These are phyloP conservation scores for Globisporangium viniferum DNA, from an alignment of 352 stramenopile genomes.

Conservation along the genomic window DNA sequence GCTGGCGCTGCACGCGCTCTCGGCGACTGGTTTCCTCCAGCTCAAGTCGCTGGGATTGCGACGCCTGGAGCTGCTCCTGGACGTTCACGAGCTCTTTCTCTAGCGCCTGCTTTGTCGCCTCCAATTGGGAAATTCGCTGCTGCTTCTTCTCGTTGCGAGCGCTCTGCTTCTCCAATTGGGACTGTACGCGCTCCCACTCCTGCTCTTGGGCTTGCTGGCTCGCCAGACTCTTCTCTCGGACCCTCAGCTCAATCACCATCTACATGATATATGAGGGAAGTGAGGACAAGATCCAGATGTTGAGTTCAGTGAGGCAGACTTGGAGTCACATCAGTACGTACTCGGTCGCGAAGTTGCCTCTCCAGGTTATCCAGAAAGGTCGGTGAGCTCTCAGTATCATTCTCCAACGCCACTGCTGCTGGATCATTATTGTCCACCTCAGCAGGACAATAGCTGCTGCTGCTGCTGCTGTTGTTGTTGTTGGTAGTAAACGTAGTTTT, in stretches of 20 bases:
- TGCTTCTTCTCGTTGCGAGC: constrained; percentile 19
- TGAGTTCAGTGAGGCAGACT: background rate
- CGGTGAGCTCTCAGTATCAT: background rate
- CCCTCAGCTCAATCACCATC: constrained; percentile 38
- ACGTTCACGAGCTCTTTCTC: constrained; percentile 34
- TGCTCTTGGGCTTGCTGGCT: constrained; percentile 31
- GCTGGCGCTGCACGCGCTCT: constrained; percentile 38
- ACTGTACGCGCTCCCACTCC: constrained; percentile 19
- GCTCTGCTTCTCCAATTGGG: constrained; percentile 17
- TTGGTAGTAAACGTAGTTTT: no score
- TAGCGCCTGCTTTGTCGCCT: constrained; percentile 25
- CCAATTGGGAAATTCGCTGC: constrained; percentile 23
- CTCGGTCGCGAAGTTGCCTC: background rate
- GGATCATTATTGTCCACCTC: background rate
- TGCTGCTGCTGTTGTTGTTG: background rate
- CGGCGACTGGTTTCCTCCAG: constrained; percentile 42
- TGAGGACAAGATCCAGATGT: background rate
- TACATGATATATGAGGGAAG: constrained; percentile 2
- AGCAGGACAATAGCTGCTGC: background rate
- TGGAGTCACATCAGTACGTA: background rate
- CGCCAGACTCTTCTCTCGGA: constrained; percentile 28
- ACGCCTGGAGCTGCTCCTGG: constrained; percentile 20
- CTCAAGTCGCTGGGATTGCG: constrained; percentile 32
- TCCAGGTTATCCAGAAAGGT: constrained; percentile 5
- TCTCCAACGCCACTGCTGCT: background rate